Percentiles rank a stretch among this genome's conserved stretches.
phyloP scores from a whole-genome alignment of 2,329 filamentous ascomycete genomes.

The Nannizzia gypsea region DNA sequence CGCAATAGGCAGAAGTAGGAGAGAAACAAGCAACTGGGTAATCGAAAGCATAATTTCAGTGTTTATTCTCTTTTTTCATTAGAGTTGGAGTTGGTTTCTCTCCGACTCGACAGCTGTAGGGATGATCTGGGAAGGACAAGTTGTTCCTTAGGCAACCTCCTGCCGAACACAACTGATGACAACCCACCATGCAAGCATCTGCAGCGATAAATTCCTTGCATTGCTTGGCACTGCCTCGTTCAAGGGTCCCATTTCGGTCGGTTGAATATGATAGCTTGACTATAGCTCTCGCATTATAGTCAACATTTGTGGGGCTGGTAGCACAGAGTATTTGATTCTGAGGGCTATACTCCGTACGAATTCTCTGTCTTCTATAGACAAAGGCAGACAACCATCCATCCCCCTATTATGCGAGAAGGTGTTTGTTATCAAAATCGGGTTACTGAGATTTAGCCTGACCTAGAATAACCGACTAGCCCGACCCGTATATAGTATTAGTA shows the following conservation, averaged over 20 bases:
- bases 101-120: neutral
- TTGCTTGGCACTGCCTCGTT: neutral
- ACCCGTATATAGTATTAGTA: too few relatives aligned
- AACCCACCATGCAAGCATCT: neutral
- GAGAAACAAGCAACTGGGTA: neutral
- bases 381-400: too few relatives aligned
- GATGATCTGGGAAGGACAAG: neutral
- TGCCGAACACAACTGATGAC: neutral
- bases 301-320: neutral
- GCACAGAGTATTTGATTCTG: too few relatives aligned
- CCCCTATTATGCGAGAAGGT: too few relatives aligned
- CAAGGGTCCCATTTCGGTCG: neutral
- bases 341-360: too few relatives aligned
- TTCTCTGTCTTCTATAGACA: too few relatives aligned
- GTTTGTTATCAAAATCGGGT: too few relatives aligned
- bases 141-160: neutral
- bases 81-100: neutral
- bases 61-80: neutral
- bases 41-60: neutral
- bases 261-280: neutral
- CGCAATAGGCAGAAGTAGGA: neutral
- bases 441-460: too few relatives aligned
- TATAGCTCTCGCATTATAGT: neutral
- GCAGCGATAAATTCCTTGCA: neutral
- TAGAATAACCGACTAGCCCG: too few relatives aligned